phyloP scores from a whole-genome alignment of 2,329 filamentous ascomycete species.

The Nemania diffusa region DNA sequence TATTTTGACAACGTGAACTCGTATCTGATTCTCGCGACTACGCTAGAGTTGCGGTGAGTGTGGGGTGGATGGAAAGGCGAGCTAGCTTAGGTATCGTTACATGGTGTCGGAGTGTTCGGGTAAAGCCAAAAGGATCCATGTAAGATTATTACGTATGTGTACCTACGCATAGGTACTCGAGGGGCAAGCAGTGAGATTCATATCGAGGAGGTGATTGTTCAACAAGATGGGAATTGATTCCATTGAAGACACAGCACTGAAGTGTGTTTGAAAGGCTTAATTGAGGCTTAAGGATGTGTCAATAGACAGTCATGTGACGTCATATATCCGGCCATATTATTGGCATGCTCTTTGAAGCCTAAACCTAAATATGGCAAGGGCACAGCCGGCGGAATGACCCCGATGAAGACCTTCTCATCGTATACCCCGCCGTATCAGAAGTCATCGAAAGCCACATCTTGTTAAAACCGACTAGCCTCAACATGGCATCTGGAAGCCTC shows the following conservation, averaged over 20 bases:
- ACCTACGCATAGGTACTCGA: no score
- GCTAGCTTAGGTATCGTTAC: background rate
- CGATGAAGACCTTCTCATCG: background rate
- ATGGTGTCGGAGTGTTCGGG: background rate
- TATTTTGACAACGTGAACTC: background rate
- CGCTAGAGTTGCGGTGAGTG: background rate
- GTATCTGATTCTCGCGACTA: background rate
- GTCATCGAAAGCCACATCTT: background rate
- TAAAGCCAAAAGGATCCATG: background rate
- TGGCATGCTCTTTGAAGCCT: background rate
- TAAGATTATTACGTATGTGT: no score
- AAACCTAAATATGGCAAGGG: background rate
- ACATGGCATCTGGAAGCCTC: constrained; percentile 37
- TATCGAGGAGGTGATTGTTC: background rate
- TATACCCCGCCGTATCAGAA: background rate
- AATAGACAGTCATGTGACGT: background rate
- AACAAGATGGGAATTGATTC: background rate
- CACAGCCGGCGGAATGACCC: background rate
- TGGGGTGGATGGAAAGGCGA: background rate
- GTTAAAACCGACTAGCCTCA: background rate
- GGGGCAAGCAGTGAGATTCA: background rate
- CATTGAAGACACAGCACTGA: background rate
- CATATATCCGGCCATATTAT: background rate
- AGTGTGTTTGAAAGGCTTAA: background rate
- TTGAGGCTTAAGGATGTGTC: background rate